Conservation (phyloP, 176 grass and related monocot species). For the Carex cristatella region DNA sequence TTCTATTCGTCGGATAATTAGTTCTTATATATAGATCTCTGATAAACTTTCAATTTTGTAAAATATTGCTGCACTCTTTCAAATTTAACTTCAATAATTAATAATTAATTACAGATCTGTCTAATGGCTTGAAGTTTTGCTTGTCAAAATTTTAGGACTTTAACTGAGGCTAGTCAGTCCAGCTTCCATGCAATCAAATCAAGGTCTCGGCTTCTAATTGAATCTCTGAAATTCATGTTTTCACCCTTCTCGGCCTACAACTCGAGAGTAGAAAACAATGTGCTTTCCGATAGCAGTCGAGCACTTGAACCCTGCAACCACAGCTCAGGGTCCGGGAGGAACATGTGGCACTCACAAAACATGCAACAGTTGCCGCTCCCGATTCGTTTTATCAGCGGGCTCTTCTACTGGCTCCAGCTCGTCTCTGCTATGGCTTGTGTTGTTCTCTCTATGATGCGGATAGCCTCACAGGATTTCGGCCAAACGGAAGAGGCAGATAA, state of each 20-base stretch:
- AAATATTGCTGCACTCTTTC: too few relatives aligned
- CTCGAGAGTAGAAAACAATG: neutral
- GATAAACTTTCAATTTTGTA: too few relatives aligned
- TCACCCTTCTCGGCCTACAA: constrained; percentile 14
- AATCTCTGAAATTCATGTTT: constrained; percentile 49
- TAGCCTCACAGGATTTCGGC: constrained; percentile 55
- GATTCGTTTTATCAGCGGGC: constrained; percentile 30
- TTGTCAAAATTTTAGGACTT: constrained; percentile 13
- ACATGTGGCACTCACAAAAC: neutral
- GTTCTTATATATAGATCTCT: too few relatives aligned
- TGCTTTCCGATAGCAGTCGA: neutral
- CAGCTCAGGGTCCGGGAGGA: too few relatives aligned
- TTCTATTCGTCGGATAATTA: too few relatives aligned
- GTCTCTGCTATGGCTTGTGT: constrained; percentile 51
- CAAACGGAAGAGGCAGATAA: neutral
- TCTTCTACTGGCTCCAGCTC: constrained; percentile 64
- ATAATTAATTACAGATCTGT: too few relatives aligned
- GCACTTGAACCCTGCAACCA: neutral
- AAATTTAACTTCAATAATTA: too few relatives aligned
- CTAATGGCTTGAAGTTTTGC: too few relatives aligned
- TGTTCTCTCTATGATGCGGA: constrained; percentile 37
- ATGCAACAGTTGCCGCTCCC: constrained; percentile 32
- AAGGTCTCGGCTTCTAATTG: constrained; percentile 37
- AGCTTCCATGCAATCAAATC: constrained; percentile 46
- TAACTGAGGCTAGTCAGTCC: constrained; percentile 29